Percentiles rank a stretch among this genome's conserved stretches.
Evolutionary conservation across 805 yeast species (phyloP).

Genomic region (Pichia sporocuriosa): DNA sequence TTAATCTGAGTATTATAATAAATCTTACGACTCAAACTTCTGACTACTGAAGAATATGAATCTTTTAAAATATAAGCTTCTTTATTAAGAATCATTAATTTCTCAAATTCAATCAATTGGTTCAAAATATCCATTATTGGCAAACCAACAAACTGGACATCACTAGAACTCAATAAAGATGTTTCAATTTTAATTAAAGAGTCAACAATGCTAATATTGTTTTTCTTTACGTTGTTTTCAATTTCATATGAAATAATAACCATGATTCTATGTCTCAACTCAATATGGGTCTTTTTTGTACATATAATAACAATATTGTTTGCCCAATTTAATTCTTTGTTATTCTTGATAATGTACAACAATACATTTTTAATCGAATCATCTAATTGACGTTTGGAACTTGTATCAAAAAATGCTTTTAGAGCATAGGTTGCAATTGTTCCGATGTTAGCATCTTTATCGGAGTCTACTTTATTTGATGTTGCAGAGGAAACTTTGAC

Average conservation of each 20-base stretch:
- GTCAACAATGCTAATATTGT: conserved; percentile 13
- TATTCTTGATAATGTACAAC: conserved; percentile 33
- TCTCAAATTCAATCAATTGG: conserved; percentile 47
- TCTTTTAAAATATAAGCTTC: conserved; percentile 30
- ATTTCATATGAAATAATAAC: conserved; percentile 40
- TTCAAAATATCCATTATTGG: conserved; percentile 76
- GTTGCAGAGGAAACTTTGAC: conserved; percentile 11
- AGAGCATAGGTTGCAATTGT: conserved; percentile 35
- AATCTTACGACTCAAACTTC: conserved; percentile 66
- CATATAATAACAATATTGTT: conserved; percentile 53
- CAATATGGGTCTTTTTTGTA: conserved; percentile 61
- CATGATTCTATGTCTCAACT: conserved; percentile 25
- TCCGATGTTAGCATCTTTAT: conserved; percentile 7
- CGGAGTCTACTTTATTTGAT: not conserved
- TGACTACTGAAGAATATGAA: conserved; percentile 49
- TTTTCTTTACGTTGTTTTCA: conserved; percentile 23
- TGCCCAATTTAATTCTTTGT: conserved; percentile 40
- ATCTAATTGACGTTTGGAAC: conserved; percentile 53
- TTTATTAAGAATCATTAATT: conserved; percentile 21
- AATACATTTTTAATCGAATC: conserved; percentile 49
- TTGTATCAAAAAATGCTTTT: conserved; percentile 55
- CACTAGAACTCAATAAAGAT: conserved; percentile 57
- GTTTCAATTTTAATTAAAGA: conserved; percentile 23
- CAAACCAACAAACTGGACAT: conserved; percentile 79
- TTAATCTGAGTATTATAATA: conserved; percentile 83